Percentiles rank a stretch among this genome's conserved stretches.
Conservation (phyloP, 148 eudicot genomes). For the Rhododendron ferrugineum region DNA sequence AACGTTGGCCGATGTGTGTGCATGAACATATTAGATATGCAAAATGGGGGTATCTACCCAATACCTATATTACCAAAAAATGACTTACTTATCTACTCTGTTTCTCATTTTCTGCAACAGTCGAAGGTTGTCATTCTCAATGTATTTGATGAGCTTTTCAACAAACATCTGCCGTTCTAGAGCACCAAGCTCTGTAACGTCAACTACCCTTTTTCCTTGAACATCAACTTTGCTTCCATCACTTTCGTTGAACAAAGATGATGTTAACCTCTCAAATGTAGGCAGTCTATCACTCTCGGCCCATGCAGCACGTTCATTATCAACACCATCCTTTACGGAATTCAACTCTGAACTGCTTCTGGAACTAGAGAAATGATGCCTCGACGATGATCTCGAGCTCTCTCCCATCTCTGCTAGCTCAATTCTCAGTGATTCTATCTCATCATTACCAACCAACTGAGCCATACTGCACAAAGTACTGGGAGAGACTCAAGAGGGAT, state of each 20-base stretch:
- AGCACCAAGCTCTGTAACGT: constrained; percentile 66
- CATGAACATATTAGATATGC: background rate
- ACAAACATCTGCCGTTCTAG: constrained; percentile 56
- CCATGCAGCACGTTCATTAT: constrained; percentile 50
- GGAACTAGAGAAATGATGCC: constrained; percentile 30
- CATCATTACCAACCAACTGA: constrained; percentile 30
- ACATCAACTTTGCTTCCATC: constrained; percentile 22
- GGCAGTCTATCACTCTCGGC: constrained; percentile 62
- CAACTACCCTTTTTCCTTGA: constrained; percentile 46
- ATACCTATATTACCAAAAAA: background rate
- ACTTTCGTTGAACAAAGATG: constrained; percentile 46
- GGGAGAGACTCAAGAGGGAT: background rate
- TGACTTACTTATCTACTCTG: constrained; percentile 66
- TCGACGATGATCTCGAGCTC: constrained; percentile 41
- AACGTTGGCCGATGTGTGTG: background rate
- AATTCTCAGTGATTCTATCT: constrained; percentile 27
- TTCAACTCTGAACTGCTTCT: constrained; percentile 26
- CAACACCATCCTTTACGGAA: constrained; percentile 28
- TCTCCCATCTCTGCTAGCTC: constrained; percentile 42
- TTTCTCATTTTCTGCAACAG: constrained; percentile 63
- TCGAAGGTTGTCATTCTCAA: constrained; percentile 72
- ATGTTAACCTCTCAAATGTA: constrained; percentile 55
- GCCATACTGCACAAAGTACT: constrained; percentile 25
- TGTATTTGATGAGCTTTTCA: constrained; percentile 72
- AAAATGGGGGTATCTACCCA: background rate